phyloP scores from a whole-genome alignment of 768 basidiomycete genomes.

The Mycena kentingensis region DNA sequence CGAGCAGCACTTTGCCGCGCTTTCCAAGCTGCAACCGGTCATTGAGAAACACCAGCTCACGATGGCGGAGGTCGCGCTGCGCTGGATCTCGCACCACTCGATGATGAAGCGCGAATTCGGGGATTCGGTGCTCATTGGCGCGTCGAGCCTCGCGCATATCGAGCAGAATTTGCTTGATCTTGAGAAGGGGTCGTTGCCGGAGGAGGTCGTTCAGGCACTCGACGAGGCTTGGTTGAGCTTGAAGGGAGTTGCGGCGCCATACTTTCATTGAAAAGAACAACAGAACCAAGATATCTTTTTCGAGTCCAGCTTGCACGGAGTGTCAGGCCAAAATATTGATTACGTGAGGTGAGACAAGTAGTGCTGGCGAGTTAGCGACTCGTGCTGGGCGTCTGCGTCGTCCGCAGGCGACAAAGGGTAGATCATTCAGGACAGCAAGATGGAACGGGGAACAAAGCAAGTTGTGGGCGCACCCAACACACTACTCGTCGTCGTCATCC shows the following conservation, averaged over 20 bases:
- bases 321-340: no score
- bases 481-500: slow-evolving; percentile 34
- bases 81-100: slow-evolving; percentile 56
- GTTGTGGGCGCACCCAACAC: no score
- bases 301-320: no score
- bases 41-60: slow-evolving; percentile 42
- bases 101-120: slow-evolving; percentile 40
- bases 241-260: neutral
- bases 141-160: slow-evolving; percentile 40
- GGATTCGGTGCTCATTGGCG: slow-evolving; percentile 43
- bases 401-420: no score
- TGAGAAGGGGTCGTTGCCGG: slow-evolving; percentile 45
- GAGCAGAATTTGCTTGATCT: slow-evolving; percentile 14
- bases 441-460: no score
- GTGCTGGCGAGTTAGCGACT: no score
- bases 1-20: slow-evolving; percentile 7
- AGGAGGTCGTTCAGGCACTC: slow-evolving; percentile 49
- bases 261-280: neutral
- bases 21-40: slow-evolving; percentile 2
- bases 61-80: slow-evolving; percentile 47
- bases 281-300: no score
- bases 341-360: no score
- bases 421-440: no score
- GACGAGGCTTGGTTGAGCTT: slow-evolving; percentile 43
- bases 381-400: no score